Evolutionary conservation across 805 yeast genomes (phyloP), one percentile per base, ranked within the genome.

Genomic region (Isabelozyma pseudorhagii): DNA sequence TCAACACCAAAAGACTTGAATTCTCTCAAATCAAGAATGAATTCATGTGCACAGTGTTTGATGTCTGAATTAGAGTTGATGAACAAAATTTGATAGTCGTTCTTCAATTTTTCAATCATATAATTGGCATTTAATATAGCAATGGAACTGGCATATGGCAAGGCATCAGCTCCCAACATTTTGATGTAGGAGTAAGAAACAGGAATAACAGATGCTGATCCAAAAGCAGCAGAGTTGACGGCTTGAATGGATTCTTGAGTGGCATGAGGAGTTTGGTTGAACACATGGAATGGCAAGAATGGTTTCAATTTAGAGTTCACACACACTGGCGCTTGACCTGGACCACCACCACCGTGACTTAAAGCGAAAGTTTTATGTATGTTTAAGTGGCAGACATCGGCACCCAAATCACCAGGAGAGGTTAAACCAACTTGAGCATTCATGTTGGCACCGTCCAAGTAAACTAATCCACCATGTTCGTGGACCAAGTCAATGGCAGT

Each of bases 321-420:
- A 78, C 98, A 90, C 55, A 94, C 94, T 46, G 98, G 98, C 15
- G 97, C 99, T 61, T 91, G 96, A 64, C 98, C 99, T 40, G 99
- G 99, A 41, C 99, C 99, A 66, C 99, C 99, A 65, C 99, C 99
- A 63, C 99, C 99, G 63, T 94, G 99, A 48, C 97, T 96, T 63
- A 94, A 90, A 43, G 97, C 91, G 77, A 94, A 94, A 0, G 99
- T 94, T 74, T 94, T 94, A 77, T 94, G 99, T 65, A 94, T 78
- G 68, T 94, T 94, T 74, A 94, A 80, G 63, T 94, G 99, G 69
- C 99, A 94, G 40, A 94, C 98, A 72, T 94, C 99, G 10, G 98
- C 98, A 47, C 97, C 98, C 58, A 94, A 75, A 64, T 91, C 97
- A 50, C 98, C 99, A 8, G 99, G 98, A 6, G 96, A 88, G 0